A percentile compares a stretch with the other conserved stretches of the same genome.
Evolutionary conservation across 2,329 filamentous ascomycete species (phyloP).

Genomic region (Ploettnerulaceae sp.): DNA sequence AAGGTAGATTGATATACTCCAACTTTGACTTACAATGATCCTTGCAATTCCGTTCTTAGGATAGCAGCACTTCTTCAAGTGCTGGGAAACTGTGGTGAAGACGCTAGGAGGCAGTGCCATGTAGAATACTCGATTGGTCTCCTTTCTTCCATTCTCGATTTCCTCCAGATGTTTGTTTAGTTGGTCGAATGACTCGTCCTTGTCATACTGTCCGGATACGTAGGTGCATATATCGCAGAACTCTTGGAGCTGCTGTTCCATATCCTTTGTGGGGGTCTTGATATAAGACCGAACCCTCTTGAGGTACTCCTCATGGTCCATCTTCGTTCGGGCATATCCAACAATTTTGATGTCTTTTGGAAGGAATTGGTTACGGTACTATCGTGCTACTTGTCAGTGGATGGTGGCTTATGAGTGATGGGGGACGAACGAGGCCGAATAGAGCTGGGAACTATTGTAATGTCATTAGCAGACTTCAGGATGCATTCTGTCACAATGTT

Average conservation of each 20-base stretch:
- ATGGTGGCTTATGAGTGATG: slow-evolving; percentile 2
- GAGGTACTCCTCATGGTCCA: slow-evolving; percentile 95
- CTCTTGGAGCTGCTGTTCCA: slow-evolving; percentile 89
- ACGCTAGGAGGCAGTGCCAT: slow-evolving; percentile 98
- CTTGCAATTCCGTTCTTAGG: slow-evolving; percentile 84
- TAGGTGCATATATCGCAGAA: slow-evolving; percentile 89
- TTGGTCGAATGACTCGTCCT: slow-evolving; percentile 86
- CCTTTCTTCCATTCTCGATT: slow-evolving; percentile 74
- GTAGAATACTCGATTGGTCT: slow-evolving; percentile 94
- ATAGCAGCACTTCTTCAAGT: slow-evolving; percentile 96
- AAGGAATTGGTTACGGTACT: slow-evolving; percentile 99
- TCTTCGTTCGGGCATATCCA: slow-evolving; percentile 98
- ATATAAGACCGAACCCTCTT: slow-evolving; percentile 95
- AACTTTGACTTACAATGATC: slow-evolving; percentile 68
- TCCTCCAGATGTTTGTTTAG: slow-evolving; percentile 82
- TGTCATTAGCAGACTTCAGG: slow-evolving; percentile 19
- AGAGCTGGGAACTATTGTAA: slow-evolving; percentile 82
- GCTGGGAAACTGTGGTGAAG: slow-evolving; percentile 95
- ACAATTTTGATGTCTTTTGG: slow-evolving; percentile 95
- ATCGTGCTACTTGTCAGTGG: slow-evolving; percentile 24
- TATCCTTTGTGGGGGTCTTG: slow-evolving; percentile 96
- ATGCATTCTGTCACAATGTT: background rate
- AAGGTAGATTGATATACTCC: slow-evolving; percentile 1
- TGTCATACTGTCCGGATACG: slow-evolving; percentile 94
- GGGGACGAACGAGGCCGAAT: slow-evolving; percentile 81